A percentile compares a stretch with the other conserved stretches of the same genome.
These are phyloP conservation scores for Aspergillus funiculosus DNA, from an alignment of 495 filamentous ascomycete species.

Conservation along the genomic window DNA sequence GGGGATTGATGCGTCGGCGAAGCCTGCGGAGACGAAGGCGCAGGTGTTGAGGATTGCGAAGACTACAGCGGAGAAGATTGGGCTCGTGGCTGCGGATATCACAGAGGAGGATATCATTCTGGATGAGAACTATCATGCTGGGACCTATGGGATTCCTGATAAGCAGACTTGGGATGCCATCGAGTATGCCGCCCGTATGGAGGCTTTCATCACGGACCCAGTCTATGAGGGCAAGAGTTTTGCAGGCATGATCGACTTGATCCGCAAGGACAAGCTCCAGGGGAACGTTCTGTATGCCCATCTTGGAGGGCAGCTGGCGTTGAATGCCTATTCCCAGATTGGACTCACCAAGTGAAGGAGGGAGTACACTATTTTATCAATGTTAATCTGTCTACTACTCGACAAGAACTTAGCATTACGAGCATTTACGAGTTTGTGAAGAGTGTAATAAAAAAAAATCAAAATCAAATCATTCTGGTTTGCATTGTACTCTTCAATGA, in stretches of 20 bases:
- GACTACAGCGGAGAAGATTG: slow-evolving; percentile 52
- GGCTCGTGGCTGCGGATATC: slow-evolving; percentile 48
- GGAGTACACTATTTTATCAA: too few relatives aligned
- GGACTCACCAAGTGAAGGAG: too few relatives aligned
- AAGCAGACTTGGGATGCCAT: slow-evolving; percentile 54
- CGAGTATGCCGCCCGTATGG: slow-evolving; percentile 52
- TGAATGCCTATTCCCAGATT: slow-evolving; percentile 61
- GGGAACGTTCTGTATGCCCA: slow-evolving; percentile 61
- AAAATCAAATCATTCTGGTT: neutral
- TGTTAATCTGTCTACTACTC: too few relatives aligned
- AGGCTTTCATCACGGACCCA: slow-evolving; percentile 62
- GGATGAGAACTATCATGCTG: slow-evolving; percentile 57
- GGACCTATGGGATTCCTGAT: slow-evolving; percentile 55
- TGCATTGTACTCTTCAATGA: slow-evolving; percentile 25
- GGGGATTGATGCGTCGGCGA: slow-evolving; percentile 60
- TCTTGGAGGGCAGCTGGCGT: slow-evolving; percentile 55
- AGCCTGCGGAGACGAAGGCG: slow-evolving; percentile 45
- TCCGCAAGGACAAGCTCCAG: slow-evolving; percentile 50
- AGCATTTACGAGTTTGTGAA: too few relatives aligned
- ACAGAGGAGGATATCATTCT: slow-evolving; percentile 53
- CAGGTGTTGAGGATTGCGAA: slow-evolving; percentile 57
- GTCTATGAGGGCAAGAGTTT: slow-evolving; percentile 66
- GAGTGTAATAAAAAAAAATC: too few relatives aligned
- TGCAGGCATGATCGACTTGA: slow-evolving; percentile 59
- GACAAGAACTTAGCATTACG: too few relatives aligned